Base-by-base conservation (phyloP, 108 stramenopile genomes). In the Cyclostephanos invisitatus region DNA sequence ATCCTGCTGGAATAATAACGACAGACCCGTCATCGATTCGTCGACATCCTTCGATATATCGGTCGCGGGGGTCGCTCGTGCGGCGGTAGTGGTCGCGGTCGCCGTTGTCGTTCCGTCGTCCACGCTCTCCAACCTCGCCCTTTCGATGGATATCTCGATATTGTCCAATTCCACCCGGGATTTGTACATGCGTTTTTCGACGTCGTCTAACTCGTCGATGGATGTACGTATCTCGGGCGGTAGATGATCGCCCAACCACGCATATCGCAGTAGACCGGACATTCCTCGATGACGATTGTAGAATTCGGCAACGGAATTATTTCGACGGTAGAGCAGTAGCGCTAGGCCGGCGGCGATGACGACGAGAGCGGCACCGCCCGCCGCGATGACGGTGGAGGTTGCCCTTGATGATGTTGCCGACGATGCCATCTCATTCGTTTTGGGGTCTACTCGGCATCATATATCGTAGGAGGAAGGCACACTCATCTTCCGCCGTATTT, bases 161-260 rank as follows among this genome's bases (percentile, higher is more conserved):
- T 65, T 24, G 9, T 80, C 79, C 47, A 80, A 67, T 49, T 74
- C 61, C 7, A 27, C n/a, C 18, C 64, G 68, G n/a, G 67, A 67
- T 48, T 68, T 46, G 17, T 1, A 22, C 68, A 80, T 66, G 40
- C 62, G 48, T 38, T 69, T 40, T 28, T 84, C 77, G 7, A 84
- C 69, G 6, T 76, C 69, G 36, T 78, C 72, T 10, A 89, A 58
- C 20, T 70, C 58, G 53, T 86, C 73, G 71, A 87, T 58, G 7
- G 64, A 60, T 27, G 66, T 62, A 32, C 81, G 83, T 22, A 89
- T 62, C 5, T 75, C 29, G 3, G 78, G 76, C 42, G 86, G 74
- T 21, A 80, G 79, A 37, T 63, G 36, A 53, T 80, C 79, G 12
- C 79, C 79, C 42, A 74, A 38, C 79, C 79, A 80, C 21, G 70